Percentiles rank a stretch among this genome's conserved stretches.
These are phyloP conservation scores for Tuber magnatum DNA, from an alignment of 495 filamentous ascomycete genomes.

Conservation along the genomic window DNA sequence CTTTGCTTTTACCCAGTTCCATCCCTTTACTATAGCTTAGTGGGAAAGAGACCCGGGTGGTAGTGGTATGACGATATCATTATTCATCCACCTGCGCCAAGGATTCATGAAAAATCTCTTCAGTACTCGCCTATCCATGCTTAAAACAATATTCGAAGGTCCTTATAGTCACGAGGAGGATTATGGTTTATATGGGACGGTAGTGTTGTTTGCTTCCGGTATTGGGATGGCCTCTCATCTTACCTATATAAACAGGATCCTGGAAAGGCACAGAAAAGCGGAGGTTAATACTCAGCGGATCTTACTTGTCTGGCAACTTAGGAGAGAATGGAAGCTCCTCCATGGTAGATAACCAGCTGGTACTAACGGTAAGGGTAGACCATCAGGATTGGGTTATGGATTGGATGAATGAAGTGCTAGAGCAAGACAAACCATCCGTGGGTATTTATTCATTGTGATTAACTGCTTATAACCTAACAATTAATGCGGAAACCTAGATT, in stretches of 20 bases:
- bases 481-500: constrained; percentile 13
- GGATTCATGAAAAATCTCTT: constrained; percentile 41
- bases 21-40: too few relatives aligned
- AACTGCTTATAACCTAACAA: constrained; percentile 6
- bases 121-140: too few relatives aligned
- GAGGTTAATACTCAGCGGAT: constrained; percentile 40
- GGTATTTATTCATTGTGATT: not conserved
- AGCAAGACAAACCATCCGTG: constrained; percentile 28
- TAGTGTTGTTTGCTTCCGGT: too few relatives aligned
- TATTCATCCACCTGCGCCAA: constrained; percentile 36
- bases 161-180: too few relatives aligned
- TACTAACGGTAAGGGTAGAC: constrained; percentile 16
- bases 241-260: too few relatives aligned
- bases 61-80: constrained; percentile 32
- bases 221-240: too few relatives aligned
- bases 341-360: constrained; percentile 7
- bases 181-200: too few relatives aligned
- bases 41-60: too few relatives aligned
- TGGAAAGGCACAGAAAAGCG: too few relatives aligned
- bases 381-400: too few relatives aligned
- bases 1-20: too few relatives aligned
- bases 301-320: constrained; percentile 41
- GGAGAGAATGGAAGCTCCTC: constrained; percentile 28
- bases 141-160: too few relatives aligned
- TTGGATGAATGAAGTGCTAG: constrained; percentile 36